A percentile compares a stretch with the other conserved stretches of the same genome.
Conservation (phyloP, 2,329 filamentous ascomycete genomes). For the Pseudogymnoascus verrucosus region DNA sequence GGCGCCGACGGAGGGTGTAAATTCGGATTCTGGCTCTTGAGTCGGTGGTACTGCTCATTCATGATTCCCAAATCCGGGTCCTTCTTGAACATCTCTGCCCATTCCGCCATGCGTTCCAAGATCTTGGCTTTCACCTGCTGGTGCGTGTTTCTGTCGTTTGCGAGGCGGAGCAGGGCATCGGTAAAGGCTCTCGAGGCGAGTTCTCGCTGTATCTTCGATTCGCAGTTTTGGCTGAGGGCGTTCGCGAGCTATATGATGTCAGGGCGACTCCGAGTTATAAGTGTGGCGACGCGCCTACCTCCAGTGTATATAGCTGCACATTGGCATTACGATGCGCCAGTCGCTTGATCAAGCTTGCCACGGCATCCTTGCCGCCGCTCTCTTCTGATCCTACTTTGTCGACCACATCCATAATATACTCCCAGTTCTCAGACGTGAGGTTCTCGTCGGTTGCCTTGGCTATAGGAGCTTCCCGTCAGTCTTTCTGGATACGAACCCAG, state of each 20-base stretch:
- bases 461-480: slow-evolving; percentile 25
- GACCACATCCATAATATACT: slow-evolving; percentile 42
- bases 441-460: slow-evolving; percentile 95
- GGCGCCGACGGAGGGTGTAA: slow-evolving; percentile 88
- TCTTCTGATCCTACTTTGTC: slow-evolving; percentile 33
- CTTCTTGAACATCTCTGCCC: slow-evolving; percentile 87
- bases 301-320: slow-evolving; percentile 69
- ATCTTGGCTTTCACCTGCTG: slow-evolving; percentile 96
- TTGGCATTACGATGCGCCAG: slow-evolving; percentile 69
- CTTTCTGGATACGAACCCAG: neutral
- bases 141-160: slow-evolving; percentile 91
- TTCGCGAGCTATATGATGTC: slow-evolving; percentile 51
- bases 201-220: slow-evolving; percentile 60
- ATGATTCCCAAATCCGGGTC: slow-evolving; percentile 94
- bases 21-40: slow-evolving; percentile 80
- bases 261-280: neutral
- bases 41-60: slow-evolving; percentile 84
- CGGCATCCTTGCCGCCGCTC: slow-evolving; percentile 54
- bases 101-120: slow-evolving; percentile 90
- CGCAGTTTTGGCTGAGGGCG: slow-evolving; percentile 65
- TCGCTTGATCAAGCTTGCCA: slow-evolving; percentile 64
- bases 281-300: slow-evolving; percentile 34
- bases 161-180: slow-evolving; percentile 82
- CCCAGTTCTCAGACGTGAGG: slow-evolving; percentile 66
- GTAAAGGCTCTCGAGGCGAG: slow-evolving; percentile 70